Conservation (phyloP, 176 grass and related monocot genomes). For the Cenchrus purpureus region DNA sequence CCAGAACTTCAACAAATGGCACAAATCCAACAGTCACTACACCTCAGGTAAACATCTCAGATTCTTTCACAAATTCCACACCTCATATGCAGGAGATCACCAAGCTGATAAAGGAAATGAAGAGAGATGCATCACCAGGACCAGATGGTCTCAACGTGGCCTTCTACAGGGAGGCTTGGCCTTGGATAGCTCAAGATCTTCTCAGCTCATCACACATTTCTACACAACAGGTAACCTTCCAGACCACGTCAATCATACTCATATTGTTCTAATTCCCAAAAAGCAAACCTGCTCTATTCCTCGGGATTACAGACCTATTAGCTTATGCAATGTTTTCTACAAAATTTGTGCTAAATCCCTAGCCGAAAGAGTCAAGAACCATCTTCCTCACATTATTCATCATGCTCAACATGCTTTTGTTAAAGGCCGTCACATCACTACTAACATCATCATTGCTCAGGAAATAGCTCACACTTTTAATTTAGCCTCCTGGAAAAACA, state of each 20-base stretch:
- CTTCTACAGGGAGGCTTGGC: background rate
- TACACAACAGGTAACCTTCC: rapidly evolving
- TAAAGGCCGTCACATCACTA: background rate
- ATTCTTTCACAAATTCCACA: background rate
- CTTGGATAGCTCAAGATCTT: background rate
- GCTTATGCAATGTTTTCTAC: background rate
- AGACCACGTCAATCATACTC: rapidly evolving
- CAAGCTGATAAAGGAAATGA: background rate
- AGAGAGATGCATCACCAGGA: background rate
- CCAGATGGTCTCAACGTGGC: background rate
- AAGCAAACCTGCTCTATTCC: rapidly evolving
- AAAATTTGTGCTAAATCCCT: background rate
- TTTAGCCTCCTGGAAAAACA: background rate
- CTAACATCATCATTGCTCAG: background rate
- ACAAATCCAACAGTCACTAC: background rate
- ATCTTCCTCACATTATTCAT: background rate
- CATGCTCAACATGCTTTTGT: background rate
- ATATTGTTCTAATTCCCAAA: background rate
- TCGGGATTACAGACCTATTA: background rate
- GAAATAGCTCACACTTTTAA: background rate
- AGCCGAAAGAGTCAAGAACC: background rate
- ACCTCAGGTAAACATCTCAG: rapidly evolving
- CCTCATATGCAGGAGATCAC: background rate
- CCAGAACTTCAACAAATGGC: rapidly evolving
- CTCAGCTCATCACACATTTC: rapidly evolving